phyloP scores from a whole-genome alignment of 176 grass and related monocot species.

The Pontederia crassipes region DNA sequence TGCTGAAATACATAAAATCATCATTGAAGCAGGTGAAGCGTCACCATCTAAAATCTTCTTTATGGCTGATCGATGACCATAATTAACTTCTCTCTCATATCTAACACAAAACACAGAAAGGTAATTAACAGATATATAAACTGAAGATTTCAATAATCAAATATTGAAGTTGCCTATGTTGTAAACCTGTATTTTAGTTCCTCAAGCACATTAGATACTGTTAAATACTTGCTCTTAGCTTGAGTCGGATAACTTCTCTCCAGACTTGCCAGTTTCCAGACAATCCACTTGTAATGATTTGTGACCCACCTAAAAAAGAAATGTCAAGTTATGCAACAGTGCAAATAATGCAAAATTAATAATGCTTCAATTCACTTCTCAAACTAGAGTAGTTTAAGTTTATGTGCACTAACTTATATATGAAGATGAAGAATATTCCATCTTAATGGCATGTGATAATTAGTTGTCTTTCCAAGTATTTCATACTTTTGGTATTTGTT shows the following conservation, averaged over 20 bases:
- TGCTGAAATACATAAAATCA: constrained; percentile 88
- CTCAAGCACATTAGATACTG: constrained; percentile 70
- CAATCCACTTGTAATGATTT: constrained; percentile 33
- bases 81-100: constrained; percentile 87
- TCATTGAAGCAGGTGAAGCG: constrained; percentile 77
- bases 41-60: constrained; percentile 89
- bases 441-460: no score
- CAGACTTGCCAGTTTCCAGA: constrained; percentile 15
- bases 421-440: no score
- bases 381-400: no score
- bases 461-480: no score
- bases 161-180: constrained; percentile 19
- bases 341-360: not conserved
- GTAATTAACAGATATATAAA: constrained; percentile 19
- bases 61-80: constrained; percentile 75
- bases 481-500: no score
- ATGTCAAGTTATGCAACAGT: constrained; percentile 13
- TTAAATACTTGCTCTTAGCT: constrained; percentile 65
- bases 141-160: constrained; percentile 14
- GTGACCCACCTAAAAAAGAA: constrained; percentile 67
- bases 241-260: constrained; percentile 8
- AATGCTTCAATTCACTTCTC: not conserved
- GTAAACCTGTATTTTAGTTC: constrained; percentile 80
- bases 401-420: no score
- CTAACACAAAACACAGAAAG: constrained; percentile 26